A percentile compares a stretch with the other conserved stretches of the same genome.
Evolutionary conservation across 352 stramenopile genomes (phyloP).

Genomic region (Globisporangium iwayamae): DNA sequence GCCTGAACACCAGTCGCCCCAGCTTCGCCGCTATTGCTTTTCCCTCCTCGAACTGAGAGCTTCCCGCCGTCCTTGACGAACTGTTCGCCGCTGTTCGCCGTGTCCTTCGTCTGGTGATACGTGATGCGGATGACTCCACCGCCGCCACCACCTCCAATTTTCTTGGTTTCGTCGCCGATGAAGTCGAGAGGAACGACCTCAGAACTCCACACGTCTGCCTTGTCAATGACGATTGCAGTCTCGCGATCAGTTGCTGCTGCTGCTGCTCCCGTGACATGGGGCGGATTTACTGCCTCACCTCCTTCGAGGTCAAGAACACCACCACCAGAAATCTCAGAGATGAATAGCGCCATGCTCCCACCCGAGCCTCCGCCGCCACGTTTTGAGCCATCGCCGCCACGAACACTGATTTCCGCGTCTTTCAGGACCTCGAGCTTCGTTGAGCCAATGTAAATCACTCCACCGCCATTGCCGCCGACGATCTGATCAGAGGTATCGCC

Average conservation of each 20-base stretch:
- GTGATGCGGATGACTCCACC: slow-evolving; percentile 58
- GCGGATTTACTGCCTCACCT: slow-evolving; percentile 30
- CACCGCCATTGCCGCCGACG: slow-evolving; percentile 64
- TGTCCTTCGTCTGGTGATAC: slow-evolving; percentile 31
- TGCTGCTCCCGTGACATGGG: background rate
- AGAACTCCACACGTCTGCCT: slow-evolving; percentile 32
- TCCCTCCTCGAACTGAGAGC: slow-evolving; percentile 39
- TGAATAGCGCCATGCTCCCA: slow-evolving; percentile 55
- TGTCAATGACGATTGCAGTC: slow-evolving; percentile 3
- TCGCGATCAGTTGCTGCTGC: background rate
- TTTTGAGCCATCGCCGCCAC: slow-evolving; percentile 48
- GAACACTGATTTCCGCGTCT: slow-evolving; percentile 39
- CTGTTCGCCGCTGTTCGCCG: slow-evolving; percentile 36
- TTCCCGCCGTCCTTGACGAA: slow-evolving; percentile 57
- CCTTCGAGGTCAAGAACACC: slow-evolving; percentile 56
- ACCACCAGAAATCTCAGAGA: slow-evolving; percentile 56
- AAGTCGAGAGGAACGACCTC: slow-evolving; percentile 10
- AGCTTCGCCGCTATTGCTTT: slow-evolving; percentile 49
- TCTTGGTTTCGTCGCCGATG: slow-evolving; percentile 20
- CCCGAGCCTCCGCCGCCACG: slow-evolving; percentile 71
- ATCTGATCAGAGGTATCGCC: slow-evolving; percentile 46
- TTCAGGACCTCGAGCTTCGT: slow-evolving; percentile 47
- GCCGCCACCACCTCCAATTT: slow-evolving; percentile 52
- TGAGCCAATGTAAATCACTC: slow-evolving; percentile 64
- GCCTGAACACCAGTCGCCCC: slow-evolving; percentile 47